These are phyloP conservation scores for Lactarius trivialis DNA, from an alignment of 768 basidiomycete species.

Conservation along the genomic window DNA sequence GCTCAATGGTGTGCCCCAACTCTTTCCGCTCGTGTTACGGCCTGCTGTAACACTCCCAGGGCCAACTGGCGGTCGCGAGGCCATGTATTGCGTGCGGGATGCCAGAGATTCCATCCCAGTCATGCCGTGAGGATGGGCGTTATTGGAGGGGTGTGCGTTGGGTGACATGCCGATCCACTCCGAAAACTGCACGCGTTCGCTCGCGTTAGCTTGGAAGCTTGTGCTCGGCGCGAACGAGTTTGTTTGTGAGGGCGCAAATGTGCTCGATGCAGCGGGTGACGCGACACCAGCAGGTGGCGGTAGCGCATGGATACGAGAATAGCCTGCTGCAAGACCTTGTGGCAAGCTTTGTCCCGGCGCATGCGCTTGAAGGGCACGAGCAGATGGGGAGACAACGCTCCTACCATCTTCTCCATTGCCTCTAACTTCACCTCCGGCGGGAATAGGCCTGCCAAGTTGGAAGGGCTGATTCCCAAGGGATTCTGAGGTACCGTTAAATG, in stretches of 20 bases:
- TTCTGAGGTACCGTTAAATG: constrained; percentile 29
- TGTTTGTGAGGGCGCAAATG: constrained; percentile 27
- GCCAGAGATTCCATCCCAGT: constrained; percentile 46
- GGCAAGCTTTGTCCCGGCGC: constrained; percentile 89
- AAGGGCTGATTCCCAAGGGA: constrained; percentile 36
- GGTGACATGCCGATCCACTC: constrained; percentile 32
- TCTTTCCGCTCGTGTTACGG: constrained; percentile 30
- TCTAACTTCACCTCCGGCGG: constrained; percentile 24
- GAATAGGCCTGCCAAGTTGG: constrained; percentile 33
- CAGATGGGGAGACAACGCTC: constrained; percentile 52
- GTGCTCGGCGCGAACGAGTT: constrained; percentile 26
- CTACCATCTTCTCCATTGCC: constrained; percentile 27
- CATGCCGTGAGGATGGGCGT: constrained; percentile 26
- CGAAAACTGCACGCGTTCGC: constrained; percentile 22
- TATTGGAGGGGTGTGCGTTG: constrained; percentile 25
- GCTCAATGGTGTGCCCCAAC: constrained; percentile 42
- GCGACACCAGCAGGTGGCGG: constrained; percentile 34
- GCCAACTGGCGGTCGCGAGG: constrained; percentile 24
- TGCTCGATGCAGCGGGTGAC: constrained; percentile 33
- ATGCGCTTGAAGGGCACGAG: constrained; percentile 78
- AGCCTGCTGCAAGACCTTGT: constrained; percentile 86
- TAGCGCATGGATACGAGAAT: constrained; percentile 80
- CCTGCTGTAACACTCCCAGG: constrained; percentile 23
- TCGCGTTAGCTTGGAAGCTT: constrained; percentile 25
- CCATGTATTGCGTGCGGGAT: constrained; percentile 51